Conservation (phyloP, 73 alveolate species). For the Diophrys appendiculata region DNA sequence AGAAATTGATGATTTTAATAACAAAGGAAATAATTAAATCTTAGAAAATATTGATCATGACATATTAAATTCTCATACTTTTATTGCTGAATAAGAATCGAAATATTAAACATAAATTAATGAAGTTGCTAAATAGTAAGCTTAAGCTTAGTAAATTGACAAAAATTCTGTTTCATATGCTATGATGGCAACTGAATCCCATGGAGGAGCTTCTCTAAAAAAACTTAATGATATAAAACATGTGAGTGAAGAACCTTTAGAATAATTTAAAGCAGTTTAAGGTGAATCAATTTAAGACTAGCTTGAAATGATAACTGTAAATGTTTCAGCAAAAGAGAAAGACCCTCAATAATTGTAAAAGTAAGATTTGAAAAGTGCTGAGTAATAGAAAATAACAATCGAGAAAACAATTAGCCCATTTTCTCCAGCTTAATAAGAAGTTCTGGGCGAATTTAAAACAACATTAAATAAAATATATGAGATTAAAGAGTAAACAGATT, state of each 20-base stretch:
- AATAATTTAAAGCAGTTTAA: neutral
- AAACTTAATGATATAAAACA: neutral
- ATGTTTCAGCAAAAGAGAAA: neutral
- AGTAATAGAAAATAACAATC: neutral
- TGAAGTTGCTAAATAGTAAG: no score
- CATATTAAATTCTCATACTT: no score
- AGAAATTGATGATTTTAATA: no score
- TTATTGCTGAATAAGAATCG: no score
- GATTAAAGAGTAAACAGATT: neutral
- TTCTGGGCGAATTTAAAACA: neutral
- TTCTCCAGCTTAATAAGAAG: neutral
- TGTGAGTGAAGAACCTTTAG: neutral
- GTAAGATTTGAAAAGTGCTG: neutral
- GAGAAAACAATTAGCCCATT: neutral
- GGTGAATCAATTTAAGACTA: neutral
- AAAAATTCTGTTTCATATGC: no score
- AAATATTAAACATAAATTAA: no score
- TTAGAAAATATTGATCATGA: no score
- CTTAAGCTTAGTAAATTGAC: no score
- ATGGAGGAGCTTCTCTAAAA: neutral
- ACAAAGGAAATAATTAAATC: no score
- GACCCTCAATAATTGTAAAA: neutral
- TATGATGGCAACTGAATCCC: neutral
- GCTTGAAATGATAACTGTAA: neutral
- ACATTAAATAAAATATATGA: neutral